phyloP scores from a whole-genome alignment of 2,329 filamentous ascomycete species.

The Penicillium vulpinum region DNA sequence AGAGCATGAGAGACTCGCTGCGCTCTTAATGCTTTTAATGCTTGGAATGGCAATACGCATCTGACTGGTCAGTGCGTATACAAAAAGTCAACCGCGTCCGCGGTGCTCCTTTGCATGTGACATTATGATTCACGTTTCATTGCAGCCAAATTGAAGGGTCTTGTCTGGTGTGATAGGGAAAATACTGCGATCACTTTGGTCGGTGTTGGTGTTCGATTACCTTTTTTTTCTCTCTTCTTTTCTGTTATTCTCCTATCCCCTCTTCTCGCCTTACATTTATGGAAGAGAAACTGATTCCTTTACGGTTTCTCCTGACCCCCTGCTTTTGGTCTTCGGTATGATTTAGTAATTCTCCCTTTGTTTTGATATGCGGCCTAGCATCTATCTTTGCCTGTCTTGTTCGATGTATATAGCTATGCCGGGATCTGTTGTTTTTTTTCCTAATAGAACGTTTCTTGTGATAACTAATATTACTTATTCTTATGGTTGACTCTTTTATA shows the following conservation, averaged over 20 bases:
- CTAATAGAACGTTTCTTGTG: conserved; percentile 24
- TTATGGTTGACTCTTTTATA: conserved; percentile 9
- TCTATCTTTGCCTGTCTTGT: conserved; percentile 10
- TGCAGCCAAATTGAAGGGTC: conserved; percentile 15
- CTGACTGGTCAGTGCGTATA: conserved; percentile 14
- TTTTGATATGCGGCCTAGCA: conserved; percentile 19
- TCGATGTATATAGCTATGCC: conserved; percentile 29
- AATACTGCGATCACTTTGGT: conserved; percentile 15
- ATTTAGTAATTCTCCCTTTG: conserved; percentile 23
- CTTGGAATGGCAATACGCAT: conserved; percentile 1
- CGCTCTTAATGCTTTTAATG: conserved; percentile 60
- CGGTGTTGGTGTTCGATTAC: conserved; percentile 29
- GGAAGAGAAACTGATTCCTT: conserved; percentile 1
- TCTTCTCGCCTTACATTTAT: background rate
- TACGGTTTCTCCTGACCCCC: background rate
- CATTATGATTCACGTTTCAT: conserved; percentile 33
- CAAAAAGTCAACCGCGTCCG: conserved; percentile 3
- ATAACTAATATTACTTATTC: conserved; percentile 19
- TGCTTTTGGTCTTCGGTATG: conserved; percentile 19
- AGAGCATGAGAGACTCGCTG: conserved; percentile 83
- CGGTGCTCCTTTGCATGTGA: conserved; percentile 24
- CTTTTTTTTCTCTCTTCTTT: conserved; percentile 17
- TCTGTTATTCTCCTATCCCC: background rate
- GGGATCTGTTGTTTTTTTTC: conserved; percentile 6
- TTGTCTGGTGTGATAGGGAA: conserved; percentile 17